Conservation (phyloP, 1,284 basidiomycete species). For the Lignosus rhinocerotis region DNA sequence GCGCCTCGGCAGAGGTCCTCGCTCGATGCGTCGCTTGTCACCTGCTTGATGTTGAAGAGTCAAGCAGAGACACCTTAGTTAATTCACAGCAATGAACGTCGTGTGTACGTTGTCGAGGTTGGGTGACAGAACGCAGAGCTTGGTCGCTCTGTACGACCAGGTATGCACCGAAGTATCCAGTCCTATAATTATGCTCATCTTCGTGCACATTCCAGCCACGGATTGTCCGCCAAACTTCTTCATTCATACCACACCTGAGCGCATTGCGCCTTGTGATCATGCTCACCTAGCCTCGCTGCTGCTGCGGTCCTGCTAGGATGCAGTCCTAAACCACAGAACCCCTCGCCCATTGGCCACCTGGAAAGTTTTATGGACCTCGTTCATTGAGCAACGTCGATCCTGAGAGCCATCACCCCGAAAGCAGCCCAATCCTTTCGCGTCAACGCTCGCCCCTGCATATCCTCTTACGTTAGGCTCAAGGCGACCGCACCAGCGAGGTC, state of each 20-base stretch:
- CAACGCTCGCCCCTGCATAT: background rate
- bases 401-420: slow-evolving; percentile 1
- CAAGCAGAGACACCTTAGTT: background rate
- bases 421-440: background rate
- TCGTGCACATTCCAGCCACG: background rate
- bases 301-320: slow-evolving; percentile 1
- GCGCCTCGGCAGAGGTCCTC: background rate
- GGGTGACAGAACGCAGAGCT: no score
- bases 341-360: background rate
- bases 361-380: background rate
- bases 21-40: no score
- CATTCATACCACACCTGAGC: background rate
- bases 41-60: background rate
- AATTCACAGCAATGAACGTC: background rate
- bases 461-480: background rate
- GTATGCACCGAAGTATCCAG: background rate
- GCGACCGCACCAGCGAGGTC: slow-evolving; percentile 5
- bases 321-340: background rate
- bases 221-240: background rate
- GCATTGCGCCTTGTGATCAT: background rate
- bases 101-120: no score
- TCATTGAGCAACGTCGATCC: slow-evolving; percentile 7
- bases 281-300: background rate
- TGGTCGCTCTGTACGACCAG: background rate
- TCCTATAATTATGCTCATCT: background rate